phyloP scores from a whole-genome alignment of 148 eudicot species.

The Cornus controversa region DNA sequence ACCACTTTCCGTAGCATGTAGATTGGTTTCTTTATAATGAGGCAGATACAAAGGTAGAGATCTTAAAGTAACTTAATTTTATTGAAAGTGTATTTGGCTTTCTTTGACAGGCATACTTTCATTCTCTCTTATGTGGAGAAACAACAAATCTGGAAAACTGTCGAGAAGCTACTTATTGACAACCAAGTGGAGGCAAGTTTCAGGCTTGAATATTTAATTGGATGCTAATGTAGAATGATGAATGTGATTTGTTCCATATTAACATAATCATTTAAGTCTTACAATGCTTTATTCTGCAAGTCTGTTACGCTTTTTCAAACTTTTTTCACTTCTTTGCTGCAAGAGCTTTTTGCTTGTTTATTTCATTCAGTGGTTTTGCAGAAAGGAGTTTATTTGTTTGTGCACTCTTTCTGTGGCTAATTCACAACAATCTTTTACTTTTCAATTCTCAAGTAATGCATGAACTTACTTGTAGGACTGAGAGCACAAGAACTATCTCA shows the following conservation, averaged over 20 bases:
- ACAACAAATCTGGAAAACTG: conserved; percentile 77
- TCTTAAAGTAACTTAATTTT: background rate
- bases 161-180: conserved; percentile 78
- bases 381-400: background rate
- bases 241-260: background rate
- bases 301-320: background rate
- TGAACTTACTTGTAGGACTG: background rate
- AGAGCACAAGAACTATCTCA: background rate
- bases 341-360: background rate
- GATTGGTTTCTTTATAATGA: background rate
- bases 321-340: background rate
- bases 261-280: background rate
- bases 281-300: background rate
- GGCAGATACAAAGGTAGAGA: background rate
- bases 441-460: background rate
- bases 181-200: conserved; percentile 89
- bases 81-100: conserved; percentile 11
- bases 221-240: background rate
- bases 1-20: background rate
- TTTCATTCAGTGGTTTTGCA: background rate
- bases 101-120: conserved; percentile 69
- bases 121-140: conserved; percentile 65
- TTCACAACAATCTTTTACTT: background rate
- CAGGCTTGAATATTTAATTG: background rate
- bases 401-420: background rate